phyloP scores from a whole-genome alignment of 2,329 filamentous ascomycete species.

The Annulohypoxylon truncatum region DNA sequence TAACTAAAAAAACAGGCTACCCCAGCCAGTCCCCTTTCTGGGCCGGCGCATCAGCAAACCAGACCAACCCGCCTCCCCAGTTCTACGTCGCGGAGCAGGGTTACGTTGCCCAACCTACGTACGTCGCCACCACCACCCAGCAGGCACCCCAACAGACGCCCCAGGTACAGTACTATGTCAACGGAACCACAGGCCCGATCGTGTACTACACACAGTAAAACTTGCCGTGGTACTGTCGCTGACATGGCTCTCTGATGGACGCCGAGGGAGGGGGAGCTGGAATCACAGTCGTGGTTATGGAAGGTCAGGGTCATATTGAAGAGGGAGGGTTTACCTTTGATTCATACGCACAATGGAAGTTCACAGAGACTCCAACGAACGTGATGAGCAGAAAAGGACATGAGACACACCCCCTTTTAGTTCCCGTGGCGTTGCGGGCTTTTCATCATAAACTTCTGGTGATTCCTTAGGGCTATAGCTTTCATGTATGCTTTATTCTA shows the following conservation, averaged over 20 bases:
- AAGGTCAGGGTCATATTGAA: neutral
- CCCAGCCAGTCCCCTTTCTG: conserved; percentile 34
- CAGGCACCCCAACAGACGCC: conserved; percentile 3
- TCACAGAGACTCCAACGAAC: too few relatives aligned
- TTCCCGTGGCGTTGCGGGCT: neutral
- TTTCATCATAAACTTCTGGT: neutral
- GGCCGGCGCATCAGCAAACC: conserved; percentile 1
- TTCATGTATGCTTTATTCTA: neutral
- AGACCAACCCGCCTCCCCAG: conserved; percentile 19
- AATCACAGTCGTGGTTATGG: neutral
- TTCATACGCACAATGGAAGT: neutral
- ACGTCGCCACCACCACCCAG: neutral
- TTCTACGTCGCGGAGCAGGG: conserved; percentile 24
- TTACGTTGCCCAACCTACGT: conserved; percentile 23
- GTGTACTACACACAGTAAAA: conserved; percentile 21
- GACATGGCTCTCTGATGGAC: neutral
- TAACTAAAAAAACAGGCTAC: conserved; percentile 26
- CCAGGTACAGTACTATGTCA: conserved; percentile 29
- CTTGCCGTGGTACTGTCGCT: neutral
- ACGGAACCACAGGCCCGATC: conserved; percentile 14
- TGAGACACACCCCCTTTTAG: neutral
- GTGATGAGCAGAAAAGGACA: neutral
- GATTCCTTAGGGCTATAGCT: neutral
- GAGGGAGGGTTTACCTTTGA: neutral
- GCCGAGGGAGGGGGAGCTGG: neutral